These are phyloP conservation scores for Vitis rotundifolia DNA, from an alignment of 164 flowering plant species.

Conservation along the genomic window DNA sequence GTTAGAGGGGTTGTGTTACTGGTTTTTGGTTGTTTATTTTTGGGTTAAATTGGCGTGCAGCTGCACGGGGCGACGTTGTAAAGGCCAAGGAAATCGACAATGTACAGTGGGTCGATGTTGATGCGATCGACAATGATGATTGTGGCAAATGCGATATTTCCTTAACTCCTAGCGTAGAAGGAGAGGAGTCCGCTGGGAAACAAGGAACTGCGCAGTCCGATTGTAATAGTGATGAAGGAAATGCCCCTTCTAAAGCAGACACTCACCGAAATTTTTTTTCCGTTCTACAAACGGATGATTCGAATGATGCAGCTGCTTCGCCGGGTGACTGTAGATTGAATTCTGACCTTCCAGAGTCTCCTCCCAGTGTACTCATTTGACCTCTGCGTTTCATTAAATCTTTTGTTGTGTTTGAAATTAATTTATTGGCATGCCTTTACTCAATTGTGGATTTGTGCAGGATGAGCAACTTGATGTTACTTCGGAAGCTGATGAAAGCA, in stretches of 20 bases:
- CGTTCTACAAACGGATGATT: slow-evolving; percentile 16
- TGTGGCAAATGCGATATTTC: slow-evolving; percentile 4
- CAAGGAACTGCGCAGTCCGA: slow-evolving; percentile 12
- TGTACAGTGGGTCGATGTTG: slow-evolving; percentile 22
- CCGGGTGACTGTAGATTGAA: slow-evolving; percentile 5
- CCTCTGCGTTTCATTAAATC: not conserved
- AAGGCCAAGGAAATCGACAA: slow-evolving; percentile 4
- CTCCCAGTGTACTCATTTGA: slow-evolving; percentile 26
- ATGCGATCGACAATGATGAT: slow-evolving; percentile 17
- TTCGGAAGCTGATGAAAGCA: slow-evolving; percentile 34
- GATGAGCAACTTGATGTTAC: slow-evolving; percentile 29
- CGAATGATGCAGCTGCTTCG: slow-evolving; percentile 17
- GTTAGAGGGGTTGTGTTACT: not conserved
- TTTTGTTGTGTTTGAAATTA: slow-evolving; percentile 1
- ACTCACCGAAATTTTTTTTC: slow-evolving; percentile 11
- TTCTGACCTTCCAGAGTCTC: slow-evolving; percentile 19
- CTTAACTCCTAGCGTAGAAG: not conserved
- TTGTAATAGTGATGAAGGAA: slow-evolving; percentile 12
- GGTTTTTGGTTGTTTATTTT: not conserved
- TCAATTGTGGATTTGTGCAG: slow-evolving; percentile 27
- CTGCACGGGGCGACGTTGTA: slow-evolving; percentile 9
- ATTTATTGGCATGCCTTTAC: not conserved
- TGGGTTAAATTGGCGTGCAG: slow-evolving; percentile 9
- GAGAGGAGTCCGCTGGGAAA: slow-evolving; percentile 12
- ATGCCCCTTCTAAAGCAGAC: slow-evolving; percentile 7